Evolutionary conservation across 2,329 filamentous ascomycete species (phyloP).

Genomic region (Dothistroma septosporum): DNA sequence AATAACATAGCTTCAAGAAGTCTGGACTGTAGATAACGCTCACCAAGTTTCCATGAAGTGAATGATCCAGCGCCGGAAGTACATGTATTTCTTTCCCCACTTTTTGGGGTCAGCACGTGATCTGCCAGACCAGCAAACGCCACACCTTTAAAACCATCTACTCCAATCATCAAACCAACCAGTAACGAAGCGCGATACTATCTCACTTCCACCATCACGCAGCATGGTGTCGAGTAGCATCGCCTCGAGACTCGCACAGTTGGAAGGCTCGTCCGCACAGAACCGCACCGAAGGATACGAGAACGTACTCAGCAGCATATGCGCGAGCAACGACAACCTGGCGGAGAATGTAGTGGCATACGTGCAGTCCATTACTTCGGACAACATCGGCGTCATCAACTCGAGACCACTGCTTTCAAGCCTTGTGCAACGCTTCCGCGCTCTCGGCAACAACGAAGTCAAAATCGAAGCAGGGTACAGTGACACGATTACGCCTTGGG

Average conservation of each 20-base stretch:
- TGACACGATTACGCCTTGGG: not conserved
- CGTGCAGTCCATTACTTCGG: conserved; percentile 59
- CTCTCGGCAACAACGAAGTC: conserved; percentile 58
- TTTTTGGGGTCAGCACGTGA: not conserved
- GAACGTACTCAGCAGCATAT: conserved; percentile 54
- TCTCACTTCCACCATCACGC: not conserved
- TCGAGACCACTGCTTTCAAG: conserved; percentile 65
- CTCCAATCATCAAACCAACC: not conserved
- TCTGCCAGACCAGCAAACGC: not conserved
- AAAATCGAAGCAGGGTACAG: conserved; percentile 63
- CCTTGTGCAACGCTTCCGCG: conserved; percentile 62
- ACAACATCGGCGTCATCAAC: conserved; percentile 70
- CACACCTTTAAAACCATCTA: not conserved
- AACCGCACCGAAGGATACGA: conserved; percentile 50
- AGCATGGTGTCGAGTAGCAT: conserved; percentile 5
- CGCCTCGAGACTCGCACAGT: conserved; percentile 9
- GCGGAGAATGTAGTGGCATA: conserved; percentile 64
- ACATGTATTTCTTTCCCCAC: not conserved
- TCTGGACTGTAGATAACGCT: not conserved
- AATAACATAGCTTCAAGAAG: not conserved
- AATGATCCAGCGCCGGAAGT: not conserved
- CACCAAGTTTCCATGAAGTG: not conserved
- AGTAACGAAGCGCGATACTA: not conserved
- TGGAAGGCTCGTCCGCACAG: conserved; percentile 12
- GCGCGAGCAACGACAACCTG: conserved; percentile 46